Conservation (phyloP, 768 basidiomycete species). For the Pulveroboletus sp. region DNA sequence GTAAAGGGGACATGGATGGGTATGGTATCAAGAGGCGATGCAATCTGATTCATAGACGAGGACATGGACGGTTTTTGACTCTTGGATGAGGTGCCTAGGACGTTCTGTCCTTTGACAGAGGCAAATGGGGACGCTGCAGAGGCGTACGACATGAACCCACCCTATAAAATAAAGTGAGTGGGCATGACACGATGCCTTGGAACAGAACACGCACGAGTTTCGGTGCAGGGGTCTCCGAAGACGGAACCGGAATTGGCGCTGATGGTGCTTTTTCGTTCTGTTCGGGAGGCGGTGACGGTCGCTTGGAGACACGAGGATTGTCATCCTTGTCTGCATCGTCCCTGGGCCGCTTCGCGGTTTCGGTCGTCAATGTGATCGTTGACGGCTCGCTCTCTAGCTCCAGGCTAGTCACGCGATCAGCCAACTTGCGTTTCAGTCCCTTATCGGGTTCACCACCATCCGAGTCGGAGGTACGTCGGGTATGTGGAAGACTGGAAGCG, state of each 20-base stretch:
- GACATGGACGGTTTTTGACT: conserved; percentile 29
- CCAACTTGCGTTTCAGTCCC: conserved; percentile 63
- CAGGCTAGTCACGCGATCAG: conserved; percentile 62
- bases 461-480: conserved; percentile 36
- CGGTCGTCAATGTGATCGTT: conserved; percentile 19
- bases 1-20: conserved; percentile 17
- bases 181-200: conserved; percentile 8
- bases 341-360: conserved; percentile 53
- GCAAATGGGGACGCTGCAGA: conserved; percentile 71
- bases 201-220: conserved; percentile 42
- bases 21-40: conserved; percentile 22
- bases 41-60: conserved; percentile 17
- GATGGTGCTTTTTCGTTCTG: conserved; percentile 24
- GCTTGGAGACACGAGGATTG: conserved; percentile 55
- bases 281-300: conserved; percentile 69
- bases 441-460: conserved; percentile 51
- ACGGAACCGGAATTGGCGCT: background rate
- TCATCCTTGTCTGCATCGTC: conserved; percentile 60
- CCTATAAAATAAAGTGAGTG: conserved; percentile 32
- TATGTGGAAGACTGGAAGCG: conserved; percentile 20
- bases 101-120: conserved; percentile 62
- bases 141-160: conserved; percentile 79
- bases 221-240: conserved; percentile 29
- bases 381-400: conserved; percentile 38
- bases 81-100: conserved; percentile 29